Evolutionary conservation across 352 stramenopile species (phyloP).

Genomic region (Pythium monospermum): DNA sequence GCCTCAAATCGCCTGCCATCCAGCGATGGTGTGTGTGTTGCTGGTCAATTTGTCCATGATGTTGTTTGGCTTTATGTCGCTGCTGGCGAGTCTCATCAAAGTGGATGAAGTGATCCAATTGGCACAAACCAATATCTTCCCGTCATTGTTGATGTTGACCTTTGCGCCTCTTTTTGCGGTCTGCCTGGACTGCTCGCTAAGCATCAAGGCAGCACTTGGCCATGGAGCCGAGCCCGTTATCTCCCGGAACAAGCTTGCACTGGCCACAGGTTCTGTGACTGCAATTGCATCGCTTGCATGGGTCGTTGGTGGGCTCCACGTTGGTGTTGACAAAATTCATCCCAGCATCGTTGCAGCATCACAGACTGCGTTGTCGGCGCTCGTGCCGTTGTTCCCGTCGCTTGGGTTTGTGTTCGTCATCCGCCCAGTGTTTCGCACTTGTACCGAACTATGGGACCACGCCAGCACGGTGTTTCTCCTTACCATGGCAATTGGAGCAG

Average conservation of each 20-base stretch:
- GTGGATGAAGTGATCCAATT: conserved; percentile 41
- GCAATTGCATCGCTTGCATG: conserved; percentile 3
- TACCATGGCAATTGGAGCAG: conserved; percentile 19
- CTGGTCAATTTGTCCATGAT: conserved; percentile 47
- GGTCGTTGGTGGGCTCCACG: conserved; percentile 27
- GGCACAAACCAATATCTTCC: conserved; percentile 37
- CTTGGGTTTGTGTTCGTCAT: conserved; percentile 16
- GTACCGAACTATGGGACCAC: conserved; percentile 18
- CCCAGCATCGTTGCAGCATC: conserved; percentile 1
- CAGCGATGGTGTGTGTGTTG: conserved; percentile 32
- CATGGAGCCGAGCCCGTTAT: conserved; percentile 4
- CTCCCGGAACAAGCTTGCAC: neutral
- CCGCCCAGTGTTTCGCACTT: conserved; percentile 24
- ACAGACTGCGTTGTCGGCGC: neutral
- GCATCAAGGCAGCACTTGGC: conserved; percentile 23
- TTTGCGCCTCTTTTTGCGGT: conserved; percentile 46
- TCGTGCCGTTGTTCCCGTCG: conserved; percentile 16
- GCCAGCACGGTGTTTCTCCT: conserved; percentile 18
- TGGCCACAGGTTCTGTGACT: neutral
- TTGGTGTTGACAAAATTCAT: conserved; percentile 16
- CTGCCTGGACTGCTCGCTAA: conserved; percentile 29
- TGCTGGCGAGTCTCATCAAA: conserved; percentile 53
- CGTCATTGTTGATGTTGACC: conserved; percentile 38
- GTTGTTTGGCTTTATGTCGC: conserved; percentile 41
- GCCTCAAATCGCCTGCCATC: conserved; percentile 19